Base-by-base conservation (phyloP, 129 eudicot genomes). In the Tagetes patula region DNA sequence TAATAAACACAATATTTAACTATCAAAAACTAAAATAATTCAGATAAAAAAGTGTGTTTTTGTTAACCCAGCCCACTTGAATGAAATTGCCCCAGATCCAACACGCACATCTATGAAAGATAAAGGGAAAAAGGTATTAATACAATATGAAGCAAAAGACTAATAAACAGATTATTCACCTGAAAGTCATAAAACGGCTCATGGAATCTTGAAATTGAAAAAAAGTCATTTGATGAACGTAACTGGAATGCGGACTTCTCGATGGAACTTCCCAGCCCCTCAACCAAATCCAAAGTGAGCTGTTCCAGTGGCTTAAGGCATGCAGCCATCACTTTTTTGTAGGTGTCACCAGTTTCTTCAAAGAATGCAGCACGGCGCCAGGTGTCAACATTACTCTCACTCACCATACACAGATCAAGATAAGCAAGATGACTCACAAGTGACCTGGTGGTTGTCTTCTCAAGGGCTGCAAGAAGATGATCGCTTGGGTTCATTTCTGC, bases 341-440 rank as follows among this genome's bases (percentile, higher is more conserved):
- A 95, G 56, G 97, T 91, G 63, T 86, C 97, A 50, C 99, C 97
- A 52, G 86, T 86, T 77, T 95, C 97, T 81, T 90, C 97, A 71
- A 84, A 95, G 69, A 95, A 90, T 11, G 99, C 97, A 78, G 96
- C 97, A 34, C 97, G 91, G 49, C 96, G 88, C 97, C 99, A 90
- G 1, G 84, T 81, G 50, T 91, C 91, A 69, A 89, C 90, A 77
- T 88, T 95, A 67, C 87, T 81, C 72, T 87, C 99, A 82, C 99
- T 88, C 47, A 95, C 91, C 97, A 95, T 90, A 48, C 87, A 84
- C 13, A 95, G 85, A 74, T 95, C 99, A 59, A 86, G 97, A 75
- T 88, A 91, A 40, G 97, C 97, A 84, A 95, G 91, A 76, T 88
- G 77, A 75, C 84, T 94, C 56, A 88, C 40, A 67, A 95, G 86